Evolutionary conservation across 2,329 filamentous ascomycete species (phyloP).

Genomic region (Tolypocladium ophioglossoides): DNA sequence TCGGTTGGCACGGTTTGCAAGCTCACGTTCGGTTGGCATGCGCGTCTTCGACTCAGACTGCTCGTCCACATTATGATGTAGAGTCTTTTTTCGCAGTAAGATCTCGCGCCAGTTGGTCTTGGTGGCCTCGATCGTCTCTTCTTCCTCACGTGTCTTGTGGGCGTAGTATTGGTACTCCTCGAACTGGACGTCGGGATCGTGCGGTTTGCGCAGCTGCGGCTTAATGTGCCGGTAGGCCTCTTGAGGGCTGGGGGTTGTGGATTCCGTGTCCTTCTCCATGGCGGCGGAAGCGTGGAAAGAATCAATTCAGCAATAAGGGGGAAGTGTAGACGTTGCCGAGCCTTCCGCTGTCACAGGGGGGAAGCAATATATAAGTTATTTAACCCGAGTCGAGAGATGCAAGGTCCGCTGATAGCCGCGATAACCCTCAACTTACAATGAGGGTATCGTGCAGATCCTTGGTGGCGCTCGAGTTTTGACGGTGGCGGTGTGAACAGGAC

Average conservation of each 20-base stretch:
- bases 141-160: conserved; percentile 12
- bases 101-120: conserved; percentile 3
- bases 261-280: background rate
- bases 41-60: background rate
- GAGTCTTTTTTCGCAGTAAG: background rate
- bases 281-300: background rate
- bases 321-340: background rate
- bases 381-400: background rate
- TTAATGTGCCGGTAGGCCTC: background rate
- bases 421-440: background rate
- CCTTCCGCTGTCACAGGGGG: background rate
- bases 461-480: background rate
- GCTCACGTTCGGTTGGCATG: background rate
- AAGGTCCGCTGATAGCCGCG: background rate
- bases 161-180: conserved; percentile 17
- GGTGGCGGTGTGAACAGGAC: background rate
- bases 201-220: conserved; percentile 5
- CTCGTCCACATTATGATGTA: background rate
- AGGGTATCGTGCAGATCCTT: background rate
- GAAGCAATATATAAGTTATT: background rate
- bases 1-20: background rate
- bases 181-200: conserved; percentile 13
- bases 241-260: no score
- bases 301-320: background rate
- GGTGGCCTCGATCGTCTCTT: conserved; percentile 3